Evolutionary conservation across 202 grass and related monocot genomes (phyloP), one percentile per base, ranked within the genome.

Genomic region (Elaeis oleifera): DNA sequence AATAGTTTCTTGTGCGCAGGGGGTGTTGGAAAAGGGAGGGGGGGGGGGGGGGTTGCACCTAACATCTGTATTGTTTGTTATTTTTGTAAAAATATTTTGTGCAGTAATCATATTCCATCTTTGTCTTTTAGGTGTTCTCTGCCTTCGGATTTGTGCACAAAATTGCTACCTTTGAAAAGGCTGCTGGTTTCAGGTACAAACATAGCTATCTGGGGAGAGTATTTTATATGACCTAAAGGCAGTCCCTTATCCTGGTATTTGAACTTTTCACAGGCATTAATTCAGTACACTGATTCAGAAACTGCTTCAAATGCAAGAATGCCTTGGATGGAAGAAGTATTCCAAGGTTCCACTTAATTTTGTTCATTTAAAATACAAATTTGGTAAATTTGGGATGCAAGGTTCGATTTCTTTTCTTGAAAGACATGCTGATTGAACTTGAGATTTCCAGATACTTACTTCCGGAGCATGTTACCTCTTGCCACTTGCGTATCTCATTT

Each of bases 131-230:
- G 63, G 63, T 65, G 13, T 65, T 65, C 48, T 65, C 63, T 52
- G 63, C 63, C 13, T 65, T 53, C 18, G 63, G 63, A 25, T 65
- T 65, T 65, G 63, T 65, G 23, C 63, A 65, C 44, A 65, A 65
- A 65, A 65, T 65, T 65, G 63, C 63, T 20, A 65, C 63, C 8
- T 65, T 65, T 65, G 63, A 52, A n/a, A 65, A 65, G 48, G 63
- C 63, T 17, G 63, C 63, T 65, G 63, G 63, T n/a, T 65, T 51
- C 63, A 65, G 63, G 49, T 65, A 13, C 3, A 44, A 44, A 14
- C 36, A 44, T 44, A 9, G 11, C 36, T 44, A 3, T 44, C 36
- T 44, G 8, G 9, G 11, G 11, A 11, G 11, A 13, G 5, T 44
- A 44, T 44, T 44, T 44, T 14, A 44, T 44, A 44, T 44, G 36